A percentile compares a stretch with the other conserved stretches of the same genome.
Evolutionary conservation across 805 yeast genomes (phyloP).

Genomic region (Candida patagonica): DNA sequence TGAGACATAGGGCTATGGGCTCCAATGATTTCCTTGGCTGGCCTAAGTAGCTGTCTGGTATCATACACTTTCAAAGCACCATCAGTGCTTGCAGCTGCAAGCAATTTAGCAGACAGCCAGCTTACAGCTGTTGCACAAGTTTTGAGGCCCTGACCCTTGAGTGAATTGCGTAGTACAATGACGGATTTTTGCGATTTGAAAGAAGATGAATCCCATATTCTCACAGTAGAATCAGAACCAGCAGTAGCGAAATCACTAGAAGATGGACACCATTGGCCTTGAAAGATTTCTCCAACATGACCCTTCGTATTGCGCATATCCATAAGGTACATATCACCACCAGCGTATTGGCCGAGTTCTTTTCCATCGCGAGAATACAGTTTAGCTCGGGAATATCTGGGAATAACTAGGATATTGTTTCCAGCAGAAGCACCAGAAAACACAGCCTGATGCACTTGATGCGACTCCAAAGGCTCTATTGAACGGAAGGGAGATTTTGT

Average conservation of each 20-base stretch:
- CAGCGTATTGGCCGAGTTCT: constrained; percentile 18
- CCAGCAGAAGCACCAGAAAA: constrained; percentile 19
- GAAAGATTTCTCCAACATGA: constrained; percentile 25
- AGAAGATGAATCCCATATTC: constrained; percentile 28
- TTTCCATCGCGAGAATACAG: constrained; percentile 23
- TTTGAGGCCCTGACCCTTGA: neutral
- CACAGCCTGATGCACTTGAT: constrained; percentile 16
- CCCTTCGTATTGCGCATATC: constrained; percentile 31
- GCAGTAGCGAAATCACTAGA: constrained; percentile 22
- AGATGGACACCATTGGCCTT: constrained; percentile 25
- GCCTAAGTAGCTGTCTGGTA: constrained; percentile 20
- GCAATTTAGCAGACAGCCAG: neutral
- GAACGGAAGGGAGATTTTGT: constrained; percentile 18
- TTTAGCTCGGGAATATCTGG: constrained; percentile 19
- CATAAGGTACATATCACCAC: constrained; percentile 30
- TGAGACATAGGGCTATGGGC: constrained; percentile 19
- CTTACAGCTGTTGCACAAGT: neutral
- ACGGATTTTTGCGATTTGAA: constrained; percentile 21
- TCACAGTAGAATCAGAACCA: constrained; percentile 26
- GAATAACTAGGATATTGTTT: constrained; percentile 18
- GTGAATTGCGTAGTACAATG: constrained; percentile 18
- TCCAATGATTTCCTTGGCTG: constrained; percentile 13
- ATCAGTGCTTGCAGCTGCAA: constrained; percentile 7
- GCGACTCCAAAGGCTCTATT: constrained; percentile 22
- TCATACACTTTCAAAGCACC: constrained; percentile 23